Evolutionary conservation across 371 early-diverging fungal species (phyloP).

Genomic region (Massospora cicadina): DNA sequence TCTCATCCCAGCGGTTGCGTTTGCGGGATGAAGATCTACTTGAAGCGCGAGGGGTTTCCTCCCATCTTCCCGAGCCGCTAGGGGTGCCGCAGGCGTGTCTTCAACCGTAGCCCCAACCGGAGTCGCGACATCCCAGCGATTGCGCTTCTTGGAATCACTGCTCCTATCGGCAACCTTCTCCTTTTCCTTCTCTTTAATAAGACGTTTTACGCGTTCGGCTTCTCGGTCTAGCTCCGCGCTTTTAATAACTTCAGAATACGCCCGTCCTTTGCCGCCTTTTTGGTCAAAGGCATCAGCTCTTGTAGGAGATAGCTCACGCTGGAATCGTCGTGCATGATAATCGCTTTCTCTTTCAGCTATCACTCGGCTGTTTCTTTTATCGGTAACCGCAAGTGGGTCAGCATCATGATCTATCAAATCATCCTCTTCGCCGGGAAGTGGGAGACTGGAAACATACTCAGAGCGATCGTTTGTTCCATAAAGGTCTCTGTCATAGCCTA

Average conservation of each 20-base stretch:
- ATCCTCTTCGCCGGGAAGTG: conserved; percentile 29
- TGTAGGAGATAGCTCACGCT: conserved; percentile 69
- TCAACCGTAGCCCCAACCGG: conserved; percentile 30
- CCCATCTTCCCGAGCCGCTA: conserved; percentile 27
- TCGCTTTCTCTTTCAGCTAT: conserved; percentile 78
- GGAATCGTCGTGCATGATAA: conserved; percentile 61
- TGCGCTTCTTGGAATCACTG: conserved; percentile 30
- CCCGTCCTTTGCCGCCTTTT: conserved; percentile 15
- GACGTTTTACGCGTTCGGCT: conserved; percentile 33
- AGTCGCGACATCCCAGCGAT: conserved; percentile 79
- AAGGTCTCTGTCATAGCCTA: conserved; percentile 62
- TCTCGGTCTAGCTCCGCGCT: conserved; percentile 74
- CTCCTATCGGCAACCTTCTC: conserved; percentile 22
- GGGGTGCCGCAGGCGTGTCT: not conserved
- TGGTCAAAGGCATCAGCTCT: conserved; percentile 62
- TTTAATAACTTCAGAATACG: conserved; percentile 73
- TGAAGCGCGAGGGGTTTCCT: conserved; percentile 43
- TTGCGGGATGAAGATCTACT: conserved; percentile 22
- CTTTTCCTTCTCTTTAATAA: conserved; percentile 31
- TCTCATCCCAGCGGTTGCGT: conserved; percentile 40
- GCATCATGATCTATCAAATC: conserved; percentile 26
- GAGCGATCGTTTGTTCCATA: conserved; percentile 48
- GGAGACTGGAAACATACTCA: conserved; percentile 49
- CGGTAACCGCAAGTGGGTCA: conserved; percentile 47
- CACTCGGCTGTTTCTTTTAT: conserved; percentile 25